A percentile compares a stretch with the other conserved stretches of the same genome.
Evolutionary conservation across 257 asterid genomes (phyloP).

Genomic region (Gentiana straminea): DNA sequence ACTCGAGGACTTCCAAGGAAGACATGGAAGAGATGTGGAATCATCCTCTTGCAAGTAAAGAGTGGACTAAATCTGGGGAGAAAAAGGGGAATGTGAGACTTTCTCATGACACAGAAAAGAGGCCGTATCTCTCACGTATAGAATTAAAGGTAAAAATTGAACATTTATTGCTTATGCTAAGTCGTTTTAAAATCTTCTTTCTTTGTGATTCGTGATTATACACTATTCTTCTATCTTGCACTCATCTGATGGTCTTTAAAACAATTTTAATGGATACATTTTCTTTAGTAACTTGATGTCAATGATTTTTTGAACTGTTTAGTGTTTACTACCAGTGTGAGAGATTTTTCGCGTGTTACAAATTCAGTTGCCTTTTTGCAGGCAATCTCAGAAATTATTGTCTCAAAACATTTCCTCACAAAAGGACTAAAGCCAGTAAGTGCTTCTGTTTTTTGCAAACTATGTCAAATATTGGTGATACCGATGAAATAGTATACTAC

Average conservation of each 20-base stretch:
- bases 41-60: slow-evolving; percentile 49
- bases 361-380: slow-evolving; percentile 17
- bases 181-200: too few relatives aligned
- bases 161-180: not conserved
- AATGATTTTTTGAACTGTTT: too few relatives aligned
- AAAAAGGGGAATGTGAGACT: slow-evolving; percentile 72
- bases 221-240: too few relatives aligned
- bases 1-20: slow-evolving; percentile 61
- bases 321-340: too few relatives aligned
- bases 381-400: slow-evolving; percentile 73
- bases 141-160: slow-evolving; percentile 61
- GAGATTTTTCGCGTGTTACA: not conserved
- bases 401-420: slow-evolving; percentile 45
- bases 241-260: not conserved
- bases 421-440: slow-evolving; percentile 62
- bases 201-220: too few relatives aligned
- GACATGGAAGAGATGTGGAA: slow-evolving; percentile 95
- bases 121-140: slow-evolving; percentile 75
- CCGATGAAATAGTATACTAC: too few relatives aligned
- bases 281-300: too few relatives aligned
- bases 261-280: not conserved
- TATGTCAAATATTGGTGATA: not conserved
- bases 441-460: slow-evolving; percentile 3
- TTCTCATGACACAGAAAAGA: slow-evolving; percentile 59
- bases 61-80: slow-evolving; percentile 80